Evolutionary conservation across 768 basidiomycete species (phyloP), one percentile per base, ranked within the genome.

Genomic region (Dacryopinax spathularia): DNA sequence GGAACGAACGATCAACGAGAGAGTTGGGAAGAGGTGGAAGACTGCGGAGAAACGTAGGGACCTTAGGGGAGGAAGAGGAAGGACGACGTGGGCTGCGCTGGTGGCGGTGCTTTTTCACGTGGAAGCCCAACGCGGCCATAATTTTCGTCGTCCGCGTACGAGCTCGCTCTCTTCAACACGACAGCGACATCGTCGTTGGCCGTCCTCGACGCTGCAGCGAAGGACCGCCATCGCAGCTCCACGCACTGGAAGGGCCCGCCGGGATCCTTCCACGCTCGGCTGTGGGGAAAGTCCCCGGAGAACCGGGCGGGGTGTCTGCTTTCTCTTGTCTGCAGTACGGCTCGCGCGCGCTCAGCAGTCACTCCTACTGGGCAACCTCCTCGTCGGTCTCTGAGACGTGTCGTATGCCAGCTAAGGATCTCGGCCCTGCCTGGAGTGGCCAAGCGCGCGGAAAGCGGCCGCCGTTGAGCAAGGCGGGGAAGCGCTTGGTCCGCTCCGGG

Each of bases 201-300:
- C 22, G 43, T 29, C 18, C 48, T 15, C 48, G 48, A 56, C 48
- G 48, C 48, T 56, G 48, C 48, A 56, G 48, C 48, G 48, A 56
- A 56, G 48, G 48, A 56, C 48, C 48, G 48, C 48, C 25, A 5
- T 15, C 48, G 18, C 48, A 56, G 48, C 29, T 56, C 22, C 13
- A 56, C 48, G 48, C 48, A 56, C 29, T 22, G 48, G 48, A 56
- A 56, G 22, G 29, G 48, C 25, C 15, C 22, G 43, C 5, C 48
- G 10, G 6, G 25, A 22, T 56, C 48, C 43, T 56, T 56, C 48
- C 25, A 3, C 48, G 31, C 25, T 56, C 48, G 9, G 29, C 48
- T 56, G 48, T 56, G 48, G 48, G 48, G 48, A 56, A 56, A 56
- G 48, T 56, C 48, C 48, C 48, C 48, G 48, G 48, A 56, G 48